Conservation (phyloP, 2,329 filamentous ascomycete species). For the Diaporthe destruens region DNA sequence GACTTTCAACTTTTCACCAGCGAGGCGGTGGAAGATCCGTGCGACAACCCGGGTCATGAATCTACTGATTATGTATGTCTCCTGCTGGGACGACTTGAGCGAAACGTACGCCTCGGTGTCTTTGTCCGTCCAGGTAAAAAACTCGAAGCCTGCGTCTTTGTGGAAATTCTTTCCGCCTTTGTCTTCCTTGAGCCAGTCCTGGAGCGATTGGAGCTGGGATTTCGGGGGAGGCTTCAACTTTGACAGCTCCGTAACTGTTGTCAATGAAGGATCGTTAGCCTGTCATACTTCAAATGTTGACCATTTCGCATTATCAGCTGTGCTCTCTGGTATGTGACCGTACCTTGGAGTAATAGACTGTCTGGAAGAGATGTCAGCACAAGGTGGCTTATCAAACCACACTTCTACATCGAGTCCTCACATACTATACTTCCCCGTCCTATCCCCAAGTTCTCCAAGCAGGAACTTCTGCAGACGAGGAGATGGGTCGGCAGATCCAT, state of each 20-base stretch:
- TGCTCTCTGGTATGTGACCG: too few species aligned
- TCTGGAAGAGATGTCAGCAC: background rate
- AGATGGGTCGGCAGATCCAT: background rate
- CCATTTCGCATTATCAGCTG: background rate
- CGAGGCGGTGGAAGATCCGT: background rate
- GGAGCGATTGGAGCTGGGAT: background rate
- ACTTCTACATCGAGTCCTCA: background rate
- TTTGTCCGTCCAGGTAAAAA: background rate
- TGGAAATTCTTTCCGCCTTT: slow-evolving; percentile 2
- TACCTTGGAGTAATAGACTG: slow-evolving; percentile 1
- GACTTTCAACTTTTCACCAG: background rate
- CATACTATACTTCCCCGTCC: background rate
- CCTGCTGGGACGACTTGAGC: background rate
- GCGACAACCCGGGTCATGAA: background rate
- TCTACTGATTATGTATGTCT: background rate
- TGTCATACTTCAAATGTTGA: background rate
- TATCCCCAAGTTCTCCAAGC: background rate
- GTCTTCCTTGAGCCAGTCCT: background rate
- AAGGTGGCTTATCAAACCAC: background rate
- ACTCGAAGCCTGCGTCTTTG: background rate
- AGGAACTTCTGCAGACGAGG: background rate
- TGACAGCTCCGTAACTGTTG: background rate
- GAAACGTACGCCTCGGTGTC: background rate
- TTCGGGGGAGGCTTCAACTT: background rate
- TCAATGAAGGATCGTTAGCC: too few species aligned